Evolutionary conservation across 495 filamentous ascomycete genomes (phyloP).

Genomic region (Penicillium nucicola): DNA sequence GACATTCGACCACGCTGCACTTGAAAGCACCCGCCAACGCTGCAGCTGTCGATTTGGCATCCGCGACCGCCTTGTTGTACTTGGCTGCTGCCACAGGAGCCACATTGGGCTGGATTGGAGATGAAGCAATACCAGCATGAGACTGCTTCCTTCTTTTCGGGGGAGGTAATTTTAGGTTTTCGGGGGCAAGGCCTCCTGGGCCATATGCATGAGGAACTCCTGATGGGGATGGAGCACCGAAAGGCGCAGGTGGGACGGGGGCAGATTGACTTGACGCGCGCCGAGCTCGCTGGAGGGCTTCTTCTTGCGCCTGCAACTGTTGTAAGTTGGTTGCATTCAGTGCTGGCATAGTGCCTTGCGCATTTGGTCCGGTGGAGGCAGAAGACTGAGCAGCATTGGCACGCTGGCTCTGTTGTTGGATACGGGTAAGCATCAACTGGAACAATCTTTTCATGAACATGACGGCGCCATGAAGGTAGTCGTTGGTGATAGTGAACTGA

Average conservation of each 20-base stretch:
- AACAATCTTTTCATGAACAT: conserved; percentile 45
- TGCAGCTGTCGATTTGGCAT: conserved; percentile 32
- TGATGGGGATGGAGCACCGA: conserved; percentile 68
- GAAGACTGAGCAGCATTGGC: conserved; percentile 23
- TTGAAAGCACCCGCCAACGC: conserved; percentile 33
- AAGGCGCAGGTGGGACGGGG: conserved; percentile 60
- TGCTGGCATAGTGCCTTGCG: conserved; percentile 40
- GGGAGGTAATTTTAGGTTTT: conserved; percentile 61
- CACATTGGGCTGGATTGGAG: conserved; percentile 28
- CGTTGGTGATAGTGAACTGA: conserved; percentile 53
- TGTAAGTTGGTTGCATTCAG: conserved; percentile 68
- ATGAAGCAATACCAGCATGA: conserved; percentile 32
- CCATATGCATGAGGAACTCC: conserved; percentile 59
- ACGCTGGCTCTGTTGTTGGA: conserved; percentile 36
- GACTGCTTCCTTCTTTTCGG: conserved; percentile 57
- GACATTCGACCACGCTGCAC: conserved; percentile 45
- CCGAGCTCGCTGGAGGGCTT: conserved; percentile 40
- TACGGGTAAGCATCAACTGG: conserved; percentile 35
- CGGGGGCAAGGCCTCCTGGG: conserved; percentile 42
- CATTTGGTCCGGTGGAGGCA: conserved; percentile 18
- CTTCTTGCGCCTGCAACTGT: conserved; percentile 47
- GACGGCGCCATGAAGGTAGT: conserved; percentile 52
- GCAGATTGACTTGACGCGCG: conserved; percentile 57
- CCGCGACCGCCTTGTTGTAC: conserved; percentile 32
- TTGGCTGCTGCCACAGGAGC: conserved; percentile 28